Evolutionary conservation across 1,284 basidiomycete genomes (phyloP).

Genomic region (Sanghuangporus sanghuang): DNA sequence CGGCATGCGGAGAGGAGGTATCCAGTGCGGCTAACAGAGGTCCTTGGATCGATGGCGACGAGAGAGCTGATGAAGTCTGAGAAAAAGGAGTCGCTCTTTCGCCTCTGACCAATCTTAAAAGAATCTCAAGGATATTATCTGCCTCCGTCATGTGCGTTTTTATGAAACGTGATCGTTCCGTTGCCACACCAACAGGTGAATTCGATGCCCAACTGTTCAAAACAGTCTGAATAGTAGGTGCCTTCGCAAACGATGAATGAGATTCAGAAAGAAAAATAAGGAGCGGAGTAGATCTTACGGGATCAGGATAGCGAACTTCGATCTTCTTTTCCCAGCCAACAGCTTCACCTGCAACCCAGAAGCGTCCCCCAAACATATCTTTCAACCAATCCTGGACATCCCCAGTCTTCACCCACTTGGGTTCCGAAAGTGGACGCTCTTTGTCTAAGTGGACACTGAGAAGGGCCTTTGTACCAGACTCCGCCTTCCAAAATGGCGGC

Average conservation of each 20-base stretch:
- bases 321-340: slow-evolving; percentile 93
- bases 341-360: slow-evolving; percentile 68
- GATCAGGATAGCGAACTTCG: slow-evolving; percentile 89
- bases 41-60: slow-evolving; percentile 54
- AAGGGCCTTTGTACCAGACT: slow-evolving; percentile 46
- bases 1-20: slow-evolving; percentile 71
- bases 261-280: slow-evolving; percentile 2
- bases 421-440: slow-evolving; percentile 84
- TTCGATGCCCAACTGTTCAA: slow-evolving; percentile 84
- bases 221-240: slow-evolving; percentile 86
- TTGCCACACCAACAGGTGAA: slow-evolving; percentile 68
- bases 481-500: slow-evolving; percentile 58
- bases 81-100: slow-evolving; percentile 74
- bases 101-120: slow-evolving; percentile 83
- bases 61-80: slow-evolving; percentile 52
- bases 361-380: slow-evolving; percentile 80
- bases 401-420: slow-evolving; percentile 93
- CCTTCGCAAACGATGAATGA: slow-evolving; percentile 39
- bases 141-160: slow-evolving; percentile 80
- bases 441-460: slow-evolving; percentile 76
- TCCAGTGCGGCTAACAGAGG: slow-evolving; percentile 65
- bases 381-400: slow-evolving; percentile 91
- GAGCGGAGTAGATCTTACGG: slow-evolving; percentile 49
- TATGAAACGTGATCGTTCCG: slow-evolving; percentile 82
- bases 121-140: slow-evolving; percentile 86